These are phyloP conservation scores for Boletales sp. DNA, from an alignment of 768 basidiomycete species.

Conservation along the genomic window DNA sequence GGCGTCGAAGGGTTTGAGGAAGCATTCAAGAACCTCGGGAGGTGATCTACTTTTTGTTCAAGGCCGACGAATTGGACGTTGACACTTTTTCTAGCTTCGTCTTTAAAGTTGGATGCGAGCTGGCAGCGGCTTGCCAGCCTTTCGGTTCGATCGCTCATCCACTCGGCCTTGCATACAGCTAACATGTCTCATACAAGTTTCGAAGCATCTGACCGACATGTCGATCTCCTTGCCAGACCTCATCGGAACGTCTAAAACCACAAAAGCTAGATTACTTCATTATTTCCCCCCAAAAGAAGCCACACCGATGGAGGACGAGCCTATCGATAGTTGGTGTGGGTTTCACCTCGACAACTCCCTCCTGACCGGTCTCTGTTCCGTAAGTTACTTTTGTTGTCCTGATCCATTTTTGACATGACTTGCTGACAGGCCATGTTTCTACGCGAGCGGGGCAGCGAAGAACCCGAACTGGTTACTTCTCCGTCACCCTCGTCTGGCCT, in stretches of 20 bases:
- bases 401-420: background rate
- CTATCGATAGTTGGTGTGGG: constrained; percentile 90
- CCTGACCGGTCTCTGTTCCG: constrained; percentile 90
- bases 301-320: constrained; percentile 48
- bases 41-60: constrained; percentile 34
- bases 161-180: background rate
- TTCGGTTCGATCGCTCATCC: constrained; percentile 56
- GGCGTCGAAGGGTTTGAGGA: constrained; percentile 75
- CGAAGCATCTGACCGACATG: constrained; percentile 58
- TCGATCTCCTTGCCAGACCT: constrained; percentile 68
- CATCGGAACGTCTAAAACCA: constrained; percentile 74
- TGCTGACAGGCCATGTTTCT: constrained; percentile 77
- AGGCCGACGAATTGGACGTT: background rate
- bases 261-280: constrained; percentile 92
- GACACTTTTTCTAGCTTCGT: constrained; percentile 52
- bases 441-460: constrained; percentile 38
- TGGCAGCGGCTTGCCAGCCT: constrained; percentile 87
- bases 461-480: constrained; percentile 50
- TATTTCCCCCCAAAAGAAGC: constrained; percentile 77
- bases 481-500: constrained; percentile 81
- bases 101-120: constrained; percentile 74
- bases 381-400: constrained; percentile 31
- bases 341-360: constrained; percentile 92
- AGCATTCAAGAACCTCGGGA: constrained; percentile 84
- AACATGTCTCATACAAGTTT: constrained; percentile 39